These are phyloP conservation scores for Wickerhamomyces strasburgensis DNA, from an alignment of 805 yeast species.

Conservation along the genomic window DNA sequence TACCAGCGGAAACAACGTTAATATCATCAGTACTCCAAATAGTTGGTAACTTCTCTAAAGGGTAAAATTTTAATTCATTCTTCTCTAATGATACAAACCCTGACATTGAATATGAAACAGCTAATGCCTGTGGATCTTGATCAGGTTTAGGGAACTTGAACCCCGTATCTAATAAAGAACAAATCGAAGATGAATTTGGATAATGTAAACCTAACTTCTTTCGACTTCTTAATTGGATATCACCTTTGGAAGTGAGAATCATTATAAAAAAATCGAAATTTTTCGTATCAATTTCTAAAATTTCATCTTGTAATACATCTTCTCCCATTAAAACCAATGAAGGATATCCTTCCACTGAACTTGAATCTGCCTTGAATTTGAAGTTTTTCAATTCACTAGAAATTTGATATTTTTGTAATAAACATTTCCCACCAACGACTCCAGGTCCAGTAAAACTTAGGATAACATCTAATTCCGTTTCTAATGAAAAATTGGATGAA, in stretches of 20 bases:
- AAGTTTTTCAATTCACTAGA: conserved; percentile 20
- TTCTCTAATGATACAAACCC: conserved; percentile 33
- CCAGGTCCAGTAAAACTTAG: conserved; percentile 32
- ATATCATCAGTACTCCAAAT: conserved; percentile 13
- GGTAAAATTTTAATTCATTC: conserved; percentile 13
- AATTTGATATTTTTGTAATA: conserved; percentile 22
- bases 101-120: conserved; percentile 48
- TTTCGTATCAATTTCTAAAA: conserved; percentile 30
- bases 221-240: conserved; percentile 41
- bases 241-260: conserved; percentile 39
- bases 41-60: background rate
- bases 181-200: conserved; percentile 30
- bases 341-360: conserved; percentile 17
- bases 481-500: conserved; percentile 39
- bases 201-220: conserved; percentile 21
- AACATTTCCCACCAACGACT: conserved; percentile 13
- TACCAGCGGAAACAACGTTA: conserved; percentile 43
- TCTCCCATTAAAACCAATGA: conserved; percentile 20
- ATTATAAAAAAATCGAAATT: conserved; percentile 37
- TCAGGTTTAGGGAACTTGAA: conserved; percentile 40
- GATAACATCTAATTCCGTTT: conserved; percentile 42
- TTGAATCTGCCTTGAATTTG: conserved; percentile 15
- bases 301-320: conserved; percentile 19
- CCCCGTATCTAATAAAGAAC: conserved; percentile 49
- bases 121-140: conserved; percentile 30